These are phyloP conservation scores for Tetrapisispora pingtungensis DNA, from an alignment of 805 yeast species.

Conservation along the genomic window DNA sequence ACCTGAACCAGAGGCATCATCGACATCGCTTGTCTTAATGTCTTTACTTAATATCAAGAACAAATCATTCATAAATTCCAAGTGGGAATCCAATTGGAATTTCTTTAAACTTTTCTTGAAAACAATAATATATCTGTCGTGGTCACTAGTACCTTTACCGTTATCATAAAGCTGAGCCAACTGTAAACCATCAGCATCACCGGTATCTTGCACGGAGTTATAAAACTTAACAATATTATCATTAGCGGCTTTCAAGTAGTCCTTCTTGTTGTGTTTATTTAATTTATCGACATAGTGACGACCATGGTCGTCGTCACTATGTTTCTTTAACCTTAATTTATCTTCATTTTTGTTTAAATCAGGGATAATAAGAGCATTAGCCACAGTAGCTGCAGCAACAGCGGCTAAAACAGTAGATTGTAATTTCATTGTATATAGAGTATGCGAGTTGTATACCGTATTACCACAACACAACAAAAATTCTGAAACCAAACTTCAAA, in stretches of 20 bases:
- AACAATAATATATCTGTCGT: slow-evolving; percentile 71
- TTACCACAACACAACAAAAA: too few species aligned
- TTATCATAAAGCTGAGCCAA: slow-evolving; percentile 34
- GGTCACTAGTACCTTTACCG: slow-evolving; percentile 24
- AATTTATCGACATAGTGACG: neutral
- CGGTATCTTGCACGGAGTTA: neutral
- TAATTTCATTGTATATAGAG: slow-evolving; percentile 12
- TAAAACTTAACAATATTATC: neutral
- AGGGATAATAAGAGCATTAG: slow-evolving; percentile 56
- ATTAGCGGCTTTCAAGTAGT: neutral
- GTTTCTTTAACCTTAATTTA: neutral
- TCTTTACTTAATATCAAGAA: slow-evolving; percentile 33
- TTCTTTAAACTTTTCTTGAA: slow-evolving; percentile 55
- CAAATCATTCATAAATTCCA: slow-evolving; percentile 48
- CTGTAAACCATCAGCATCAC: slow-evolving; percentile 24
- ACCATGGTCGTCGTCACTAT: neutral
- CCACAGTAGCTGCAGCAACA: slow-evolving; percentile 32
- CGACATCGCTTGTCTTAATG: too few species aligned
- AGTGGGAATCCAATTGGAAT: slow-evolving; percentile 53
- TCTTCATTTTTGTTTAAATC: slow-evolving; percentile 21
- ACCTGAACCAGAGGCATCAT: slow-evolving; percentile 21
- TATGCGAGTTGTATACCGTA: too few species aligned
- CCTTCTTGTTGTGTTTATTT: neutral
- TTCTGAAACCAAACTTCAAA: too few species aligned
- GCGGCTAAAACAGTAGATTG: slow-evolving; percentile 22